Evolutionary conservation across 192 early-diverging fungal species (phyloP).

Genomic region (Anaeromyces robustus): DNA sequence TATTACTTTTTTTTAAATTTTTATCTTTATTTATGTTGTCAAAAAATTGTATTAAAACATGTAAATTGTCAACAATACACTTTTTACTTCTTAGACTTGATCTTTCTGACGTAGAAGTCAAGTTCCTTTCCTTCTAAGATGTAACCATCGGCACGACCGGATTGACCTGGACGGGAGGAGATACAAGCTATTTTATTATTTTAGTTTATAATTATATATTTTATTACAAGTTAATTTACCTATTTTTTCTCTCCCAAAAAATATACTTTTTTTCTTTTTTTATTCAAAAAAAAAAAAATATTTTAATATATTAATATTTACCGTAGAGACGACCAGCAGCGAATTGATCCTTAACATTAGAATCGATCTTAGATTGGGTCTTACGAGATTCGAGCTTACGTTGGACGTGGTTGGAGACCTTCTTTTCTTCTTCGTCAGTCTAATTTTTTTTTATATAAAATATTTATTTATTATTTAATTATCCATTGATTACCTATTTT

Average conservation of each 20-base stretch:
- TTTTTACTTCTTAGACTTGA: background rate
- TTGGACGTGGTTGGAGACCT: slow-evolving; percentile 78
- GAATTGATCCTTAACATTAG: slow-evolving; percentile 85
- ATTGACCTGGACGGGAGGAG: slow-evolving; percentile 93
- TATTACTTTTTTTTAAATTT: background rate
- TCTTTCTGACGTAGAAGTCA: slow-evolving; percentile 67
- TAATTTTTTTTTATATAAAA: slow-evolving; percentile 27
- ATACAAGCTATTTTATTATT: slow-evolving; percentile 44
- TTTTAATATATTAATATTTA: background rate
- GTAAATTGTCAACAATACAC: background rate
- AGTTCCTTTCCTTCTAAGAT: slow-evolving; percentile 99
- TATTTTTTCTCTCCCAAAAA: no score
- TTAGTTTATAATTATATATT: no score
- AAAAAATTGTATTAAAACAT: background rate
- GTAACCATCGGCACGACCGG: slow-evolving; percentile 94
- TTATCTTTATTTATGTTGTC: background rate
- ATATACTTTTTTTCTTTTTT: background rate
- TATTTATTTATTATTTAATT: background rate
- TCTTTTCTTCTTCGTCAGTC: slow-evolving; percentile 53
- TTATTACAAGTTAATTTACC: no score
- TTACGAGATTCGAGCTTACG: slow-evolving; percentile 78
- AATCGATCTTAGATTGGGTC: slow-evolving; percentile 67
- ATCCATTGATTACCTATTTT: background rate
- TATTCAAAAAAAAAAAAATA: no score
- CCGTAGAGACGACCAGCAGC: slow-evolving; percentile 74